Evolutionary conservation across 2,329 filamentous ascomycete genomes (phyloP).

Genomic region (Fusarium dlaminii): DNA sequence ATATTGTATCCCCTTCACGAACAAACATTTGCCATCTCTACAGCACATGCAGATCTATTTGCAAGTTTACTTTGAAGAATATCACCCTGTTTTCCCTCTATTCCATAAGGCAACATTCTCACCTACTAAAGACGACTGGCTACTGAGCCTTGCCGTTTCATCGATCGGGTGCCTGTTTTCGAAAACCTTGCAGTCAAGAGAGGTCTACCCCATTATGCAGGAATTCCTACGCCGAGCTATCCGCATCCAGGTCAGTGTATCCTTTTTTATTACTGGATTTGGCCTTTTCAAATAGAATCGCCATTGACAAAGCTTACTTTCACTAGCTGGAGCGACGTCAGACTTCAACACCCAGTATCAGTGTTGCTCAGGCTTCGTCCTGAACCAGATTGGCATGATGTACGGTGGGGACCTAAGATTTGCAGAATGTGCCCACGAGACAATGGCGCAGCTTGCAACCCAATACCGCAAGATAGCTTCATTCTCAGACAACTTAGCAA

Average conservation of each 20-base stretch:
- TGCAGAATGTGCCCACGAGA: neutral
- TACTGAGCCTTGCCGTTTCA: neutral
- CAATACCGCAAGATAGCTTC: neutral
- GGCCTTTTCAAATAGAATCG: too few relatives aligned
- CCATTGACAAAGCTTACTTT: neutral
- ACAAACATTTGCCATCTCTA: neutral
- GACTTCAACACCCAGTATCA: neutral
- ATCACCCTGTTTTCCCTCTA: neutral
- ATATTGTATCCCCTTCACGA: neutral
- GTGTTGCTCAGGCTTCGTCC: neutral
- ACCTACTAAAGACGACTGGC: neutral
- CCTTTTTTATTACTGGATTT: too few relatives aligned
- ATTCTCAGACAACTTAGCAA: neutral
- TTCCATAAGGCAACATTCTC: neutral
- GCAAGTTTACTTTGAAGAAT: neutral
- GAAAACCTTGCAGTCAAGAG: neutral
- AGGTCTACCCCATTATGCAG: neutral
- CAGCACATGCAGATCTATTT: neutral
- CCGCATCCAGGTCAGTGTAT: neutral
- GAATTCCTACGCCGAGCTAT: neutral
- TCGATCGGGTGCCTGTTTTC: neutral
- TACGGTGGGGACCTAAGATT: neutral
- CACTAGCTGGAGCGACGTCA: neutral
- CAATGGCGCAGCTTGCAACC: neutral
- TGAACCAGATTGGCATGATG: neutral